Conservation (phyloP, 1,284 basidiomycete species). For the Sutorius eximius region DNA sequence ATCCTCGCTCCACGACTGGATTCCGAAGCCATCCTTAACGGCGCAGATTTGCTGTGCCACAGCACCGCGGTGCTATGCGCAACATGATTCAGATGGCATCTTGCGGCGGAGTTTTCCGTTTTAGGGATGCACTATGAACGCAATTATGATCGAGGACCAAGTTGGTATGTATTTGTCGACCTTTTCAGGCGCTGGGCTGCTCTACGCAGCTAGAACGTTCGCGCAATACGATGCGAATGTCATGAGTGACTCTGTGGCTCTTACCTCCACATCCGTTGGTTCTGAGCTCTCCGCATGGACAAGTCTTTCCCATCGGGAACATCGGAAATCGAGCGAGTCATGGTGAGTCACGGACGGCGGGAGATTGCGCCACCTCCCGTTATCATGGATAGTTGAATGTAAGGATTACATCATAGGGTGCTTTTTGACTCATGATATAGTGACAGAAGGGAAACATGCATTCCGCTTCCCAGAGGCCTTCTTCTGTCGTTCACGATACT, state of each 20-base stretch:
- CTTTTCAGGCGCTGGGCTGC: neutral
- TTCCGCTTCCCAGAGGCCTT: neutral
- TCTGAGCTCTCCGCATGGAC: neutral
- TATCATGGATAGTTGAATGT: slow-evolving; percentile 35
- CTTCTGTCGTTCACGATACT: neutral
- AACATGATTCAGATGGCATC: no score
- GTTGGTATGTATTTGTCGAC: neutral
- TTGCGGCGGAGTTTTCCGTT: slow-evolving; percentile 3
- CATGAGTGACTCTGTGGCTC: no score
- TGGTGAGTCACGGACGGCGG: neutral
- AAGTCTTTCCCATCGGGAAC: neutral
- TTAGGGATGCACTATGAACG: slow-evolving; percentile 9
- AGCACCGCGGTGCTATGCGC: slow-evolving; percentile 15
- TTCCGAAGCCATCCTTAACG: neutral
- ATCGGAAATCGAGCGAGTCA: neutral
- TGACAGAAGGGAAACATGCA: neutral
- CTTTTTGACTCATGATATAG: slow-evolving; percentile 26
- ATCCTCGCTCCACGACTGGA: neutral
- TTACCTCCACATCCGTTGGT: neutral
- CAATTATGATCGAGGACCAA: neutral
- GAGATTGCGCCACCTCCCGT: slow-evolving; percentile 10
- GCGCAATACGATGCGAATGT: neutral
- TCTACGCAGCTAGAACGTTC: neutral
- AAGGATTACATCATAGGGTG: slow-evolving; percentile 57
- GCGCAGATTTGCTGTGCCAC: slow-evolving; percentile 18